Conservation (phyloP, 2,329 filamentous ascomycete genomes). For the Elsinoe australis region DNA sequence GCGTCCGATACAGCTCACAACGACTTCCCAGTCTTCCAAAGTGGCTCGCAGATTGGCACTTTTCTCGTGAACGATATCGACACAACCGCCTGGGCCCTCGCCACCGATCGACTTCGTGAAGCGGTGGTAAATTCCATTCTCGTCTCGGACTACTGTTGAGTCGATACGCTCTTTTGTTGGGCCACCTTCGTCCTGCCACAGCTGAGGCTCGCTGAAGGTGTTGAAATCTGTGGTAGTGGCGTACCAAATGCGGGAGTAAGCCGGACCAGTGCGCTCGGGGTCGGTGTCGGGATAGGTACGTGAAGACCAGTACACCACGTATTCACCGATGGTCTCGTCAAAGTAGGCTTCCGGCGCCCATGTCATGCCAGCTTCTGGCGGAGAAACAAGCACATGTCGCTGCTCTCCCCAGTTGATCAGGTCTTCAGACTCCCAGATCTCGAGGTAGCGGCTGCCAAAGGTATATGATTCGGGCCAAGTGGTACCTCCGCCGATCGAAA, state of each 20-base stretch:
- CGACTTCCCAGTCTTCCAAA: slow-evolving; percentile 38
- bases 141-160: slow-evolving; percentile 43
- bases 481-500: slow-evolving; percentile 49
- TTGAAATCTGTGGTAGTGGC: slow-evolving; percentile 45
- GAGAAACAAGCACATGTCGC: slow-evolving; percentile 44
- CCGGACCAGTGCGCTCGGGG: slow-evolving; percentile 34
- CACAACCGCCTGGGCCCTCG: slow-evolving; percentile 41
- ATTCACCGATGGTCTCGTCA: slow-evolving; percentile 37
- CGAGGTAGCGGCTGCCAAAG: slow-evolving; percentile 44
- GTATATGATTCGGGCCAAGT: slow-evolving; percentile 45
- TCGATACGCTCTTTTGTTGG: slow-evolving; percentile 43
- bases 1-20: slow-evolving; percentile 44
- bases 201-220: slow-evolving; percentile 41
- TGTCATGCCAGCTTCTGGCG: slow-evolving; percentile 45
- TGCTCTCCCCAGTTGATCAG: slow-evolving; percentile 46
- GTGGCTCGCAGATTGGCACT: slow-evolving; percentile 38
- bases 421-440: slow-evolving; percentile 48
- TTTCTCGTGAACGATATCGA: slow-evolving; percentile 49
- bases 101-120: slow-evolving; percentile 51
- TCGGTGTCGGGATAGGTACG: slow-evolving; percentile 40
- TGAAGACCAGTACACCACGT: slow-evolving; percentile 43
- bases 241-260: slow-evolving; percentile 49
- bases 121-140: slow-evolving; percentile 39
- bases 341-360: slow-evolving; percentile 50
- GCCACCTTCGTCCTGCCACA: slow-evolving; percentile 47